Evolutionary conservation across 805 yeast species (phyloP).

Genomic region (Candida sithepensis): DNA sequence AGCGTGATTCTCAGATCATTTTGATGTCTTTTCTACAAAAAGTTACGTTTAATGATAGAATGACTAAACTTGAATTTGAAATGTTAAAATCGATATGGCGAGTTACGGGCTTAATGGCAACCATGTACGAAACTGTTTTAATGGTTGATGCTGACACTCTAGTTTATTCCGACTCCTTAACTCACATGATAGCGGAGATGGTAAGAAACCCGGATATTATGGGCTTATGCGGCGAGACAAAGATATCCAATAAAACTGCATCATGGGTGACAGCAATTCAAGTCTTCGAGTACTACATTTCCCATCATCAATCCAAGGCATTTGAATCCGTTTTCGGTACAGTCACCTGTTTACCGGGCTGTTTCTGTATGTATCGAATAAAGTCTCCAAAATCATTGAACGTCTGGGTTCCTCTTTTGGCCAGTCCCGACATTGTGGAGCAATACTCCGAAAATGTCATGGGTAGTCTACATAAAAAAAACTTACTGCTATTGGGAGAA

Average conservation of each 20-base stretch:
- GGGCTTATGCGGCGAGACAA: conserved; percentile 96
- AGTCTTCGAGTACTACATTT: conserved; percentile 88
- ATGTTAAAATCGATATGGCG: conserved; percentile 72
- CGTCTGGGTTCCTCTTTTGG: conserved; percentile 91
- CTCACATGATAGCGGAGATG: conserved; percentile 89
- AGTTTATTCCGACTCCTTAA: conserved; percentile 80
- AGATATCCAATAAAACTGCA: conserved; percentile 75
- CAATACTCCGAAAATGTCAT: conserved; percentile 84
- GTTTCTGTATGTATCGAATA: conserved; percentile 89
- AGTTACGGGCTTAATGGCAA: conserved; percentile 82
- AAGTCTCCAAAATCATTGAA: conserved; percentile 80
- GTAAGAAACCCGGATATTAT: conserved; percentile 79
- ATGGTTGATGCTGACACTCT: conserved; percentile 97
- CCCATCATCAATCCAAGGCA: conserved; percentile 92
- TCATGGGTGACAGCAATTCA: conserved; percentile 93
- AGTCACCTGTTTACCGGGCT: conserved; percentile 94
- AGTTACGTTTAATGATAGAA: conserved; percentile 87
- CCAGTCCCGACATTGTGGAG: conserved; percentile 92
- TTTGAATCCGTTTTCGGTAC: conserved; percentile 94
- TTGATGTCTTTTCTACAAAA: conserved; percentile 87
- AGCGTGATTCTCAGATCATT: conserved; percentile 90
- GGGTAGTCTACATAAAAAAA: conserved; percentile 81
- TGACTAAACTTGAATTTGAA: conserved; percentile 86
- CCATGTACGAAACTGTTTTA: conserved; percentile 71
- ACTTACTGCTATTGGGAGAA: conserved; percentile 81